These are phyloP conservation scores for Boletus edulis DNA, from an alignment of 768 basidiomycete species.

Conservation along the genomic window DNA sequence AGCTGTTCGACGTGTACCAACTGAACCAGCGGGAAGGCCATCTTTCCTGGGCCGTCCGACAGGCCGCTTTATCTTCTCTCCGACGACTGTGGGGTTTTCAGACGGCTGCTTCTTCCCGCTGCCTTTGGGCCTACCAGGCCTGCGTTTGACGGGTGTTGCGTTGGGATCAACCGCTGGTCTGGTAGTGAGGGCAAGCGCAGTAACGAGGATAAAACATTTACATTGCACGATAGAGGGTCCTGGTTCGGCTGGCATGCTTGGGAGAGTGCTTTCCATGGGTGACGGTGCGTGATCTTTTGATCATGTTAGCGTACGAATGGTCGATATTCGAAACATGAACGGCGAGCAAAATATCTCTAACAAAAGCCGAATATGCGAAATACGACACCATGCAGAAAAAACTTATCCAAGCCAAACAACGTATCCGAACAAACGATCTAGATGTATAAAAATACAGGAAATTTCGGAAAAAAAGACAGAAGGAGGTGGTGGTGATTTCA, in stretches of 20 bases:
- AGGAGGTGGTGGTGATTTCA: background rate
- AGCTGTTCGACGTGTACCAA: slow-evolving; percentile 43
- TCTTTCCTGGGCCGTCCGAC: slow-evolving; percentile 82
- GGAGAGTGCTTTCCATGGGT: slow-evolving; percentile 26
- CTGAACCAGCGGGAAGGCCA: slow-evolving; percentile 75
- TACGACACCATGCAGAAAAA: slow-evolving; percentile 25
- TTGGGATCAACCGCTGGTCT: slow-evolving; percentile 26
- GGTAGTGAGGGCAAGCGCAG: slow-evolving; percentile 5
- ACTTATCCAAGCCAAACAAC: slow-evolving; percentile 33
- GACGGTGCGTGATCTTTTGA: slow-evolving; percentile 14
- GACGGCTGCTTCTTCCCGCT: slow-evolving; percentile 66
- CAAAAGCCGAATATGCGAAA: slow-evolving; percentile 35
- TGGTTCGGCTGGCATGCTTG: slow-evolving; percentile 26
- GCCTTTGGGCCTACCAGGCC: slow-evolving; percentile 76
- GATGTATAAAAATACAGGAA: slow-evolving; percentile 8
- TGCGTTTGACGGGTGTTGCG: slow-evolving; percentile 51
- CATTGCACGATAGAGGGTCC: slow-evolving; percentile 29
- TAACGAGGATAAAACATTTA: slow-evolving; percentile 2
- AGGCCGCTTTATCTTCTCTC: slow-evolving; percentile 68
- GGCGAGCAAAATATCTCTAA: slow-evolving; percentile 27
- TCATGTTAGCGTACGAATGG: slow-evolving; percentile 24
- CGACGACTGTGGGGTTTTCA: slow-evolving; percentile 35
- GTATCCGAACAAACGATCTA: slow-evolving; percentile 27
- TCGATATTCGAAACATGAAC: slow-evolving; percentile 21
- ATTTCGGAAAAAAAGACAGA: slow-evolving; percentile 12